Conservation (phyloP, 2,329 filamentous ascomycete genomes). For the Scedosporium dehoogii region DNA sequence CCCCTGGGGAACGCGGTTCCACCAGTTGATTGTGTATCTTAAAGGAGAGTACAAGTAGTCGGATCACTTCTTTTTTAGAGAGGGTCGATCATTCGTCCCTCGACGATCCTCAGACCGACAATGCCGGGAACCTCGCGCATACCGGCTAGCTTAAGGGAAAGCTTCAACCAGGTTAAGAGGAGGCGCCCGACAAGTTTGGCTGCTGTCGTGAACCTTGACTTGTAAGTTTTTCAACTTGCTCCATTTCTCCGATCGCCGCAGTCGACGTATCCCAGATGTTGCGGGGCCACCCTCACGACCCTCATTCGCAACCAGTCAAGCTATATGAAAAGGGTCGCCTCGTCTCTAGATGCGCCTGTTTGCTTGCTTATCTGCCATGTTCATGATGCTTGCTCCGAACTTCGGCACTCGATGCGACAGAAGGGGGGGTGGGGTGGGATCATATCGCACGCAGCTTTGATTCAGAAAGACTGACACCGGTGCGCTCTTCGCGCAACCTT, state of each 20-base stretch:
- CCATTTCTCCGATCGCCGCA: not conserved
- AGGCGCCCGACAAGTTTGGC: conserved; percentile 45
- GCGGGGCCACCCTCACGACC: too few relatives aligned
- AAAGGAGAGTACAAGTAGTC: not conserved
- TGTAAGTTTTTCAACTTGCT: conserved; percentile 41
- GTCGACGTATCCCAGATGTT: not conserved
- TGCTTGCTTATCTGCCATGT: not conserved
- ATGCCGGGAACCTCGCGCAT: conserved; percentile 62
- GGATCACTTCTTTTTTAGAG: not conserved
- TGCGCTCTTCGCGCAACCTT: conserved; percentile 2
- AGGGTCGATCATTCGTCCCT: conserved; percentile 1
- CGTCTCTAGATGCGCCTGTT: not conserved
- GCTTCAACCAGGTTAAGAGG: conserved; percentile 51
- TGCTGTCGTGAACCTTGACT: conserved; percentile 54
- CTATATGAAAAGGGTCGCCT: too few relatives aligned
- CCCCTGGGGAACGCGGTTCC: not conserved
- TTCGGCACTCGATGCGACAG: too few relatives aligned
- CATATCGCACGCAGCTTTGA: too few relatives aligned
- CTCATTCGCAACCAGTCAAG: too few relatives aligned
- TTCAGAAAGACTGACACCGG: not conserved
- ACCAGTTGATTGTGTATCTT: not conserved
- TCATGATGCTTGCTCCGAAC: too few relatives aligned
- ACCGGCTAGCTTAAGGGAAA: conserved; percentile 60
- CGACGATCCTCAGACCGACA: conserved; percentile 12
- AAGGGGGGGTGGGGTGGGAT: too few relatives aligned